These are phyloP conservation scores for Phytophthora megakarya DNA, from an alignment of 352 stramenopile species.

Conservation along the genomic window DNA sequence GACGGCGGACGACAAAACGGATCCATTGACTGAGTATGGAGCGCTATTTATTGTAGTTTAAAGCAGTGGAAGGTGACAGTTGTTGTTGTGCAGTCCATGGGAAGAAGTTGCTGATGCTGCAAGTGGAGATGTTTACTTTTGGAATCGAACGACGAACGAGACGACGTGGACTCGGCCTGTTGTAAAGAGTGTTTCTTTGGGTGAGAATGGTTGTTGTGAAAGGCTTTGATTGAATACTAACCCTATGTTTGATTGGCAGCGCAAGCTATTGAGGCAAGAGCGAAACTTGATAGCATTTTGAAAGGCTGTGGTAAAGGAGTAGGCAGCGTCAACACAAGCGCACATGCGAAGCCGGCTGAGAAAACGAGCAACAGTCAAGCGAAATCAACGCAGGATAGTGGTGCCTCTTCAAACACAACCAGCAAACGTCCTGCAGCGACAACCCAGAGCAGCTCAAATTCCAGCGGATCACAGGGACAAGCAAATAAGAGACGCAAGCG, in stretches of 20 bases:
- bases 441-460: not conserved
- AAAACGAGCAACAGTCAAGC: conserved; percentile 4
- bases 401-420: not conserved
- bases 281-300: conserved; percentile 63
- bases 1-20: not conserved
- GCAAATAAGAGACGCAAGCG: conserved; percentile 26
- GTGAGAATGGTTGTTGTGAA: conserved; percentile 26
- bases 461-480: not conserved
- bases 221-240: not conserved
- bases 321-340: not conserved
- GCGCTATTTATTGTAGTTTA: not conserved
- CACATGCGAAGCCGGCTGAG: not conserved
- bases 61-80: not conserved
- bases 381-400: not conserved
- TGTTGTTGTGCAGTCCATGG: conserved; percentile 54
- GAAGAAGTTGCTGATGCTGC: conserved; percentile 59
- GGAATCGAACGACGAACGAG: conserved; percentile 75
- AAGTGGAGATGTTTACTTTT: conserved; percentile 71
- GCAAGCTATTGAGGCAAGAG: conserved; percentile 64
- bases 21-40: conserved; percentile 28
- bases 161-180: conserved; percentile 70
- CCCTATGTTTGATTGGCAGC: conserved; percentile 20
- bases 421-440: conserved; percentile 19
- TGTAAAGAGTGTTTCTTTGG: conserved; percentile 52
- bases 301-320: conserved; percentile 36